Percentiles rank a stretch among this genome's conserved stretches.
These are phyloP conservation scores for Saccharomycopsis sp. DNA, from an alignment of 805 yeast genomes.

Conservation along the genomic window DNA sequence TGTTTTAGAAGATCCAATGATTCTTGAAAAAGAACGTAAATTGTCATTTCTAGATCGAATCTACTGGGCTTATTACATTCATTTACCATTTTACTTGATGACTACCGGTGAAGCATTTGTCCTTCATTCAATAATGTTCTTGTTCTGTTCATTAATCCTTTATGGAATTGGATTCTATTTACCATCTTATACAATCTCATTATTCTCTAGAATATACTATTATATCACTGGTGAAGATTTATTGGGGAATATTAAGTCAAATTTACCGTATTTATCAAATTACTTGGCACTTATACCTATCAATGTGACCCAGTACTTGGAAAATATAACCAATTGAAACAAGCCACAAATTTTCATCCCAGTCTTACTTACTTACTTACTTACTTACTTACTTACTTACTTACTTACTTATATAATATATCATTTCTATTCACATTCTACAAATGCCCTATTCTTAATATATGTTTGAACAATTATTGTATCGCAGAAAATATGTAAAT, in stretches of 20 bases:
- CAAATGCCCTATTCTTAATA: background rate
- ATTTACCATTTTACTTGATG: constrained; percentile 39
- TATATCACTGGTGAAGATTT: constrained; percentile 31
- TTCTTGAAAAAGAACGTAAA: constrained; percentile 12
- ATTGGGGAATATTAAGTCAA: constrained; percentile 5
- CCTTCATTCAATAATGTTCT: constrained; percentile 33
- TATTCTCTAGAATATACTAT: constrained; percentile 27
- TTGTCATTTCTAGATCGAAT: constrained; percentile 26
- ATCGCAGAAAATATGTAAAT: background rate
- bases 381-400: background rate
- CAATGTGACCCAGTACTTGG: constrained; percentile 18
- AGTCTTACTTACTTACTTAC: background rate
- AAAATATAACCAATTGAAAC: constrained; percentile 7
- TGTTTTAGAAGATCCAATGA: constrained; percentile 27
- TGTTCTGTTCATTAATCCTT: constrained; percentile 31
- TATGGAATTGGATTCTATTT: constrained; percentile 33
- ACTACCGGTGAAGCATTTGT: constrained; percentile 36
- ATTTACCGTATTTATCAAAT: constrained; percentile 15
- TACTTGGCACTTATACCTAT: too few species aligned
- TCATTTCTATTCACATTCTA: background rate
- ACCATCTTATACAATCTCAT: constrained; percentile 25
- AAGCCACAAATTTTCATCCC: background rate
- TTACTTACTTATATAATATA: background rate
- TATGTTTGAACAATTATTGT: too few species aligned
- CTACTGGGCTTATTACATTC: constrained; percentile 40